These are phyloP conservation scores for Lepidium africanum DNA, from an alignment of 345 rosid genomes.

Conservation along the genomic window DNA sequence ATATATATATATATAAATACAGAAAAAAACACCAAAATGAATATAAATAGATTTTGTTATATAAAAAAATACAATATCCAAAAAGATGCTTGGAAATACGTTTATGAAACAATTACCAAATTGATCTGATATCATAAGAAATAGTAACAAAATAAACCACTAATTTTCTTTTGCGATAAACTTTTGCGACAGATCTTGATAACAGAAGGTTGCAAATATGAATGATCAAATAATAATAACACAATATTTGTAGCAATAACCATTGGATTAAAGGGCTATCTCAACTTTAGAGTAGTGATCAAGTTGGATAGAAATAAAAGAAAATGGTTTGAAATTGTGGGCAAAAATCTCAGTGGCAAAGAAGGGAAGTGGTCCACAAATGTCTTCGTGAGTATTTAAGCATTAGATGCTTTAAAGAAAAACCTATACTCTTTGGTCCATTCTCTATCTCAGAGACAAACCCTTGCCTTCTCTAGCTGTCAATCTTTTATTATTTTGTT, in stretches of 20 bases:
- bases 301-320: slow-evolving; percentile 21
- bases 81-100: background rate
- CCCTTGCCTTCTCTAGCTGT: slow-evolving; percentile 23
- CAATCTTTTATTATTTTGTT: background rate
- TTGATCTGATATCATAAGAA: background rate
- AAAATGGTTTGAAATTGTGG: slow-evolving; percentile 18
- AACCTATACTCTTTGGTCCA: slow-evolving; percentile 32
- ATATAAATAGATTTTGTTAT: background rate
- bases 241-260: background rate
- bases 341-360: slow-evolving; percentile 30
- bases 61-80: background rate
- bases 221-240: background rate
- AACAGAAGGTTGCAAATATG: too few relatives aligned
- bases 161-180: background rate
- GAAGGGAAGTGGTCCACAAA: slow-evolving; percentile 25
- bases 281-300: slow-evolving; percentile 15
- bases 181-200: too few relatives aligned
- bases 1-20: background rate
- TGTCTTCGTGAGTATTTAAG: slow-evolving; percentile 25
- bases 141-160: too few relatives aligned
- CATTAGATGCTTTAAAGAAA: slow-evolving; percentile 32
- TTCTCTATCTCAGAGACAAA: slow-evolving; percentile 23
- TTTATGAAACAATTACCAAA: background rate
- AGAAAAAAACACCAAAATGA: too few relatives aligned
- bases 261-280: slow-evolving; percentile 15